phyloP scores from a whole-genome alignment of 768 basidiomycete genomes.

The Panaeolus cyanescens region DNA sequence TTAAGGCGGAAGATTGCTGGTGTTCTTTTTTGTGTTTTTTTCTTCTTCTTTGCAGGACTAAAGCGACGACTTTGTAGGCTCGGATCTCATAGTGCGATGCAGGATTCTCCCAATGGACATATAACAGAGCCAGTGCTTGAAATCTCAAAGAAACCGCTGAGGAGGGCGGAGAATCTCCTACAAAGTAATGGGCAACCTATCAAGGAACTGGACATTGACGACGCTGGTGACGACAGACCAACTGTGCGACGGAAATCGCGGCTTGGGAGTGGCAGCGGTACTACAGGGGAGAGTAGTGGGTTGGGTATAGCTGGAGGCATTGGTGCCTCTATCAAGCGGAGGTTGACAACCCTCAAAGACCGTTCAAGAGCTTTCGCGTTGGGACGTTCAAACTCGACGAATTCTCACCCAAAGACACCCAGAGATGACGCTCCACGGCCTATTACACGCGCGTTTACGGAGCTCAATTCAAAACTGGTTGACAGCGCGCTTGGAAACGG shows the following conservation, averaged over 20 bases:
- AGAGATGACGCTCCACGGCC: background rate
- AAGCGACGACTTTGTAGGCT: background rate
- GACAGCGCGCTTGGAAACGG: background rate
- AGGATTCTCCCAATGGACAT: background rate
- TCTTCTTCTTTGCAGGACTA: background rate
- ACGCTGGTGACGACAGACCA: constrained; percentile 5
- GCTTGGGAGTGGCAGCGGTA: background rate
- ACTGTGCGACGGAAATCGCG: constrained; percentile 3
- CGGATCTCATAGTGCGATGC: background rate
- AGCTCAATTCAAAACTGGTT: background rate
- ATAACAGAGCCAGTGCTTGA: background rate
- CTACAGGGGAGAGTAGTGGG: background rate
- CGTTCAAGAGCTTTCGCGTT: background rate
- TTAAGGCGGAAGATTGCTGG: background rate
- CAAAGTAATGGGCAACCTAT: constrained; percentile 28
- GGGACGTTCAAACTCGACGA: background rate
- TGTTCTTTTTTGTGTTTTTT: background rate
- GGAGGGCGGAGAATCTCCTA: constrained; percentile 38
- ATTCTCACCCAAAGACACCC: background rate
- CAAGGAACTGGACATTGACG: constrained; percentile 16
- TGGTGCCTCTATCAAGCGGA: constrained; percentile 19
- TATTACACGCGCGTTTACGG: background rate
- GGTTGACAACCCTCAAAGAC: constrained; percentile 11
- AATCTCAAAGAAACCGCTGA: constrained; percentile 18
- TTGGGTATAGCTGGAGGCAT: background rate